Evolutionary conservation across 2,329 filamentous ascomycete genomes (phyloP).

Genomic region (Polychaeton citri): DNA sequence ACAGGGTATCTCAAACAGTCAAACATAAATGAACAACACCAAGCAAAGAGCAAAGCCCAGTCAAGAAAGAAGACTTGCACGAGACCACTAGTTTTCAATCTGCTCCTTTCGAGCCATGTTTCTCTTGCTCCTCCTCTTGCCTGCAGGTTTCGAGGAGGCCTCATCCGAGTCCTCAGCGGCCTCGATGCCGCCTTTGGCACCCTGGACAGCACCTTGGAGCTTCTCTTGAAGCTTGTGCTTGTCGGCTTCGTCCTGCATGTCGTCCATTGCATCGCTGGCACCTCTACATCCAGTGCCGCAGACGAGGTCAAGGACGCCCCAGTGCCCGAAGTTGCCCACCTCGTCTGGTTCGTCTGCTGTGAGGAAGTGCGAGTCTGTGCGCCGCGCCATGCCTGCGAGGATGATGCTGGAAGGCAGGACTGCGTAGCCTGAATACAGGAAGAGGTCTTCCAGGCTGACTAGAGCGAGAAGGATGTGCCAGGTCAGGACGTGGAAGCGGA

Average conservation of each 20-base stretch:
- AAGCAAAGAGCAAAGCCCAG: too few relatives aligned
- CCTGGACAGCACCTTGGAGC: slow-evolving; percentile 23
- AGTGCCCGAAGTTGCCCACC: slow-evolving; percentile 29
- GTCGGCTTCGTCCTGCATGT: slow-evolving; percentile 42
- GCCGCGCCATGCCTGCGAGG: slow-evolving; percentile 43
- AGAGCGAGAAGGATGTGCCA: slow-evolving; percentile 53
- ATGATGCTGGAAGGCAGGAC: slow-evolving; percentile 46
- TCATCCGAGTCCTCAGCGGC: slow-evolving; percentile 2
- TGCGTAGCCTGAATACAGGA: slow-evolving; percentile 56
- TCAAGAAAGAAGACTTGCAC: too few relatives aligned
- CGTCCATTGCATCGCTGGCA: slow-evolving; percentile 40
- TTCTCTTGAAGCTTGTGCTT: slow-evolving; percentile 39
- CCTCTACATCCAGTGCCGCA: slow-evolving; percentile 37
- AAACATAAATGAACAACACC: too few relatives aligned
- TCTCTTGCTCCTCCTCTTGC: not conserved
- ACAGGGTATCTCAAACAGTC: too few relatives aligned
- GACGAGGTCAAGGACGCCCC: slow-evolving; percentile 50
- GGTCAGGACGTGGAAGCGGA: slow-evolving; percentile 59
- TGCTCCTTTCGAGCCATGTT: not conserved
- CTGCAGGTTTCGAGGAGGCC: not conserved
- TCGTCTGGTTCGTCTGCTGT: slow-evolving; percentile 16
- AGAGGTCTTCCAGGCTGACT: slow-evolving; percentile 52
- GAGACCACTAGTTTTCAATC: not conserved
- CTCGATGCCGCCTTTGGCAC: slow-evolving; percentile 10
- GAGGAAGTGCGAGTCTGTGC: slow-evolving; percentile 44